Conservation (phyloP, 2,329 filamentous ascomycete genomes). For the Aureobasidium sp. region DNA sequence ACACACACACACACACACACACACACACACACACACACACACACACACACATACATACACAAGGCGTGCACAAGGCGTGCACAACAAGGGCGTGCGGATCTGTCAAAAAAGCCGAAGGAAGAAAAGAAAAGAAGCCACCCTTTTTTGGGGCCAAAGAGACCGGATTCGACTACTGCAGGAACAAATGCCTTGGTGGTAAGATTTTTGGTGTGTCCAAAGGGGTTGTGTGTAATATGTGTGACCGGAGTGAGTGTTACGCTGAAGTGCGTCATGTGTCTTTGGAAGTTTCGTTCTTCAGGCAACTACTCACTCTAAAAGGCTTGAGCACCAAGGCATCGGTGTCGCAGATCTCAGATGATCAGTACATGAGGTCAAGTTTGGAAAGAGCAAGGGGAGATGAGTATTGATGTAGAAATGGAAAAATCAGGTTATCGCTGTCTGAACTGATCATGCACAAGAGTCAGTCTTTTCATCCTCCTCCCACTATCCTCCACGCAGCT, state of each 20-base stretch:
- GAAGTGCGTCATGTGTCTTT: background rate
- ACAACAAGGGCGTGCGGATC: conserved; percentile 6
- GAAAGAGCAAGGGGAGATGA: background rate
- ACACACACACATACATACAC: too few relatives aligned
- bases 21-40: too few relatives aligned
- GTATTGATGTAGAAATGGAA: conserved; percentile 3
- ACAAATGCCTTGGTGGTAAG: background rate
- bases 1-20: too few relatives aligned
- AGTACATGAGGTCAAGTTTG: background rate
- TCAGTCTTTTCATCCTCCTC: conserved; percentile 15
- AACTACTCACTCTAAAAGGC: background rate
- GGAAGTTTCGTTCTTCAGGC: background rate
- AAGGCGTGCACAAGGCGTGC: too few relatives aligned
- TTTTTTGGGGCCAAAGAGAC: background rate
- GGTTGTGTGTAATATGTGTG: too few relatives aligned
- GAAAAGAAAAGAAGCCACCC: too few relatives aligned
- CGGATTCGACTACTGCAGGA: conserved; percentile 15
- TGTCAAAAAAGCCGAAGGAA: too few relatives aligned
- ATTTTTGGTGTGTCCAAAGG: background rate
- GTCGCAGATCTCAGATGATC: background rate
- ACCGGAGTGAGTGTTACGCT: conserved; percentile 1
- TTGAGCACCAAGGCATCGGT: background rate
- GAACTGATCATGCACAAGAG: conserved; percentile 12
- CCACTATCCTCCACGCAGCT: conserved; percentile 3
- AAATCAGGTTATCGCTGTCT: conserved; percentile 12